Percentiles rank a stretch among this genome's conserved stretches.
These are phyloP conservation scores for Ophiostoma piceae DNA, from an alignment of 2,329 filamentous ascomycete genomes.

Conservation along the genomic window DNA sequence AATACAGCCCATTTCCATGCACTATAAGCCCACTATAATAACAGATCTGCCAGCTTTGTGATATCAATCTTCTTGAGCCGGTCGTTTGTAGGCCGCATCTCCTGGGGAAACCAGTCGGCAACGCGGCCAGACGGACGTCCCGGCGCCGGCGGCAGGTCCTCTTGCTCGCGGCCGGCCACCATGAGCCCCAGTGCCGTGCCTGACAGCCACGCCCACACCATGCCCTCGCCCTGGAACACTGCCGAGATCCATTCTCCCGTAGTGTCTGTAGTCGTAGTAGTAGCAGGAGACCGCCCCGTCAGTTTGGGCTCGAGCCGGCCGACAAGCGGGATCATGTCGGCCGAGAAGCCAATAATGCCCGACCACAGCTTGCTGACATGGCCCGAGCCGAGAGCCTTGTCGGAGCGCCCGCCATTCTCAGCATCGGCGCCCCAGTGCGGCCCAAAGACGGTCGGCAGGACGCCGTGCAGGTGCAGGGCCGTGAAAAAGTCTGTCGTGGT, in stretches of 20 bases:
- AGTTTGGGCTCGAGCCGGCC: slow-evolving; percentile 39
- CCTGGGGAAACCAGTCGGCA: slow-evolving; percentile 40
- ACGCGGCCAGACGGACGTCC: slow-evolving; percentile 38
- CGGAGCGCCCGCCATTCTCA: background rate
- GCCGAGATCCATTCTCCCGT: slow-evolving; percentile 48
- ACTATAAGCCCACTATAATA: slow-evolving; percentile 4
- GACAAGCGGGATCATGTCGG: slow-evolving; percentile 45
- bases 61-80: slow-evolving; percentile 38
- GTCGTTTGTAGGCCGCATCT: slow-evolving; percentile 34
- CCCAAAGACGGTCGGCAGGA: slow-evolving; percentile 41
- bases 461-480: slow-evolving; percentile 38
- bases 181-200: slow-evolving; percentile 45
- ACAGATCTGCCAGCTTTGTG: slow-evolving; percentile 33
- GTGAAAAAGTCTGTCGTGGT: slow-evolving; percentile 38
- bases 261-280: slow-evolving; percentile 15
- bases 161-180: slow-evolving; percentile 39
- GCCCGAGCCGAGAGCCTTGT: slow-evolving; percentile 22
- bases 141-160: slow-evolving; percentile 30
- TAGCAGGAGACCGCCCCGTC: slow-evolving; percentile 28
- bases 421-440: slow-evolving; percentile 35
- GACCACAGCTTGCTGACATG: slow-evolving; percentile 44
- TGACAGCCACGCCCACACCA: slow-evolving; percentile 50
- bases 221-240: slow-evolving; percentile 49
- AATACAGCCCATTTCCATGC: background rate
- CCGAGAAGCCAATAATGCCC: slow-evolving; percentile 45